A percentile compares a stretch with the other conserved stretches of the same genome.
These are phyloP conservation scores for Dispira simplex DNA, from an alignment of 192 early-diverging fungal genomes.

Conservation along the genomic window DNA sequence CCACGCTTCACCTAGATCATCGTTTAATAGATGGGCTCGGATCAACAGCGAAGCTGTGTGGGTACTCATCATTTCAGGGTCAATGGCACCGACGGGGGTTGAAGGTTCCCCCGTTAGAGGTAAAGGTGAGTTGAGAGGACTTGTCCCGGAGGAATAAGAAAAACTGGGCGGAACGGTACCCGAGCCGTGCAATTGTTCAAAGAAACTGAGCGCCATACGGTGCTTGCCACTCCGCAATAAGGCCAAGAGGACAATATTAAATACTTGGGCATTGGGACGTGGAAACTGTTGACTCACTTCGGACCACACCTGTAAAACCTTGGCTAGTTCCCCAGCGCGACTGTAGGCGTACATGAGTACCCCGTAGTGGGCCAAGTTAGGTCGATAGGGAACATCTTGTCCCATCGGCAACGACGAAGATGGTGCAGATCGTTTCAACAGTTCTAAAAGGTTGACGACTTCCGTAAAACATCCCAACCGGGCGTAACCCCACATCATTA, in stretches of 20 bases:
- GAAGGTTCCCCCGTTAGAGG: background rate
- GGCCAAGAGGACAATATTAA: background rate
- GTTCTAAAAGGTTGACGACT: background rate
- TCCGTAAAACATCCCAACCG: background rate
- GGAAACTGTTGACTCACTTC: background rate
- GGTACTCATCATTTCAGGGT: background rate
- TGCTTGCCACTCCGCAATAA: background rate
- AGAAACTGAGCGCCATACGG: background rate
- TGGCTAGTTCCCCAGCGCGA: background rate
- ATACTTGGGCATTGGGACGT: too few relatives aligned
- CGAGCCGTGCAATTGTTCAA: background rate
- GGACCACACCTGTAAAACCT: background rate
- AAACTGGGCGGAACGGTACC: background rate
- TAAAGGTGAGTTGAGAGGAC: background rate
- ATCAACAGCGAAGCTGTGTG: background rate
- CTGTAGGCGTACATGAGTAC: conserved; percentile 1
- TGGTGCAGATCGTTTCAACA: background rate
- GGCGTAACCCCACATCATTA: background rate
- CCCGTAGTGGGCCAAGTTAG: background rate
- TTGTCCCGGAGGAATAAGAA: background rate
- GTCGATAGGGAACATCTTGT: background rate
- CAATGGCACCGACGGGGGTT: background rate
- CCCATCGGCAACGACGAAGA: background rate
- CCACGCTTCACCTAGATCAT: background rate
- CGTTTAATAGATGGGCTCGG: background rate